These are phyloP conservation scores for Paraphoma chrysanthemicola DNA, from an alignment of 2,329 filamentous ascomycete species.

Conservation along the genomic window DNA sequence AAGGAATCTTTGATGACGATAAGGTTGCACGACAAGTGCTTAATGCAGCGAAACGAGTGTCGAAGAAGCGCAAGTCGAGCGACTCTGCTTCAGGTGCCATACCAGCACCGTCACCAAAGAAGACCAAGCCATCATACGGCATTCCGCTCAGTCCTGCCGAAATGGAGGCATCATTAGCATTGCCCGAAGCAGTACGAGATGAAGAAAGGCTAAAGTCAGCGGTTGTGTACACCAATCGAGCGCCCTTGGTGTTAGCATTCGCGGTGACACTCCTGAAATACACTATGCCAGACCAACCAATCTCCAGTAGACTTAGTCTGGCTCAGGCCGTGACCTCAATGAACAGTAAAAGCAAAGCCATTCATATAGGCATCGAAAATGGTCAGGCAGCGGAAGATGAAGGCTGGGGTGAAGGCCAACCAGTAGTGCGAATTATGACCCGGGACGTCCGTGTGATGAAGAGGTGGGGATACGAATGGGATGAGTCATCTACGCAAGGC, in stretches of 20 bases:
- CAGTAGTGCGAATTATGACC: constrained; percentile 73
- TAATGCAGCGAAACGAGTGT: constrained; percentile 63
- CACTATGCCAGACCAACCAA: constrained; percentile 85
- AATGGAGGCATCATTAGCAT: constrained; percentile 66
- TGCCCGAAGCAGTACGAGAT: constrained; percentile 63
- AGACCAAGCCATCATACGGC: constrained; percentile 37
- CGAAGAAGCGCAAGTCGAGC: constrained; percentile 61
- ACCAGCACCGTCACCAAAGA: constrained; percentile 46
- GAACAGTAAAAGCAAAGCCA: constrained; percentile 79
- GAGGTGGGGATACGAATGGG: constrained; percentile 70
- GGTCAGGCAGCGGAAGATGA: constrained; percentile 71
- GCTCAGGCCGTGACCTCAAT: constrained; percentile 84
- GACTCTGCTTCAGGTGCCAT: constrained; percentile 20
- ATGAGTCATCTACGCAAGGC: constrained; percentile 17
- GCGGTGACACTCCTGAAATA: constrained; percentile 75
- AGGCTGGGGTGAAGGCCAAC: constrained; percentile 78
- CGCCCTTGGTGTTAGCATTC: constrained; percentile 83
- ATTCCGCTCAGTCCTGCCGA: constrained; percentile 57
- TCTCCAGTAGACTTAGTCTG: constrained; percentile 82
- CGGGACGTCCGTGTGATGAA: constrained; percentile 78
- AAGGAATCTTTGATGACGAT: constrained; percentile 57
- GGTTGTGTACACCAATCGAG: constrained; percentile 75
- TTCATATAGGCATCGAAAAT: constrained; percentile 74
- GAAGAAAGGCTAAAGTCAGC: constrained; percentile 67
- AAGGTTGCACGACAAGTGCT: constrained; percentile 64